Conservation (phyloP, 2,329 filamentous ascomycete species). For the Diplodia intermedia region DNA sequence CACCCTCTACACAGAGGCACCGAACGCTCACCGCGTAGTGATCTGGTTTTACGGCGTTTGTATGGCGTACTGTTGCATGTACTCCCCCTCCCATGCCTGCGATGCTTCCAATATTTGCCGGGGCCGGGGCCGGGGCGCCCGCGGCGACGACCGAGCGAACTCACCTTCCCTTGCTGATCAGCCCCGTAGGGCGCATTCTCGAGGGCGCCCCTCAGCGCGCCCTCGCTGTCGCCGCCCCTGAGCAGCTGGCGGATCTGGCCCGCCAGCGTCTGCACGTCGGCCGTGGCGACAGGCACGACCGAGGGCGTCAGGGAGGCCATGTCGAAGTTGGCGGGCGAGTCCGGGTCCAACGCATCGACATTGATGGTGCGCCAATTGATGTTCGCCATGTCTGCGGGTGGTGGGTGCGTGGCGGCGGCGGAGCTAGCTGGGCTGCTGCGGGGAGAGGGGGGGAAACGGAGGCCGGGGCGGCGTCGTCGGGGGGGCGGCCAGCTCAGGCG, state of each 20-base stretch:
- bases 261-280: slow-evolving; percentile 78
- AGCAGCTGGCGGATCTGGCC: slow-evolving; percentile 87
- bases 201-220: slow-evolving; percentile 81
- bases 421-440: neutral
- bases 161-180: slow-evolving; percentile 61
- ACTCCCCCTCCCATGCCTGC: slow-evolving; percentile 26
- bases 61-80: neutral
- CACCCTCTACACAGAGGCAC: neutral
- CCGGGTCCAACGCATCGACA: slow-evolving; percentile 88
- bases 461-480: neutral
- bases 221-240: slow-evolving; percentile 84
- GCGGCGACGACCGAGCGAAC: slow-evolving; percentile 37
- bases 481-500: slow-evolving; percentile 4
- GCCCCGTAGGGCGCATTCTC: slow-evolving; percentile 80
- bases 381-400: slow-evolving; percentile 49
- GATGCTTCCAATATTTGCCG: slow-evolving; percentile 26
- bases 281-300: slow-evolving; percentile 74
- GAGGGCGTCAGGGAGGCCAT: slow-evolving; percentile 80
- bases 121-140: neutral
- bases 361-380: slow-evolving; percentile 87
- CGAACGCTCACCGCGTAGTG: neutral
- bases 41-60: neutral
- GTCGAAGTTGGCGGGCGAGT: slow-evolving; percentile 91
- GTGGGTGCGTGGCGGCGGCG: slow-evolving; percentile 4
- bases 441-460: slow-evolving; percentile 7